Percentiles rank a stretch among this genome's conserved stretches.
Conservation (phyloP, 192 early-diverging fungal species). For the Diversispora epigaea region DNA sequence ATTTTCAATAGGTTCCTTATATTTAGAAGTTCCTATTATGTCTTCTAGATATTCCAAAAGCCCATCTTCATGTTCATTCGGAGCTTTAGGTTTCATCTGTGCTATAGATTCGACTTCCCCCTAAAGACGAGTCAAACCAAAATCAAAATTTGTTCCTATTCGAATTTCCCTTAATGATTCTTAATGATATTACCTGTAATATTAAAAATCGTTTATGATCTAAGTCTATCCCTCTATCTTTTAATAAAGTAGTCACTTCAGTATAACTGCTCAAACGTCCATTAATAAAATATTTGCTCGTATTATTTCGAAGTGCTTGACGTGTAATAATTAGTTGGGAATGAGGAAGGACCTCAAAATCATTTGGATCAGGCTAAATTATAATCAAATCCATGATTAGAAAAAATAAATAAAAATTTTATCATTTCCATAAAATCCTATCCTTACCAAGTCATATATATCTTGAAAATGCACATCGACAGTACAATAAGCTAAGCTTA, state of each 20-base stretch:
- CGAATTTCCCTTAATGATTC: neutral
- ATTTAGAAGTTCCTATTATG: slow-evolving; percentile 92
- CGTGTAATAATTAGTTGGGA: slow-evolving; percentile 81
- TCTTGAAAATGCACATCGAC: slow-evolving; percentile 96
- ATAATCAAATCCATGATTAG: neutral
- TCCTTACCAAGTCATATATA: slow-evolving; percentile 73
- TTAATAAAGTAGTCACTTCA: slow-evolving; percentile 82
- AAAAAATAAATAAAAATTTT: neutral
- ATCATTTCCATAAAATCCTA: neutral
- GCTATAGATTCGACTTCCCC: slow-evolving; percentile 99
- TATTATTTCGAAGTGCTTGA: slow-evolving; percentile 63
- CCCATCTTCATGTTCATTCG: slow-evolving; percentile 90
- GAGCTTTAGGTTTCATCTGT: slow-evolving; percentile 95
- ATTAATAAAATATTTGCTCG: slow-evolving; percentile 79
- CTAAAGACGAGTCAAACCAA: slow-evolving; percentile 36
- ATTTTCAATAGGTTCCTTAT: slow-evolving; percentile 83
- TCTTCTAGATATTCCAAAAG: slow-evolving; percentile 97
- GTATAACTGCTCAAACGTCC: slow-evolving; percentile 65
- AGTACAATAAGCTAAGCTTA: slow-evolving; percentile 70
- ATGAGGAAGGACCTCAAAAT: slow-evolving; percentile 58
- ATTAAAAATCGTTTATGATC: slow-evolving; percentile 99
- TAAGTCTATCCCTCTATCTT: slow-evolving; percentile 86
- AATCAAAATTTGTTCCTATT: neutral
- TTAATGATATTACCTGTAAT: slow-evolving; percentile 59
- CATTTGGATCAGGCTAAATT: slow-evolving; percentile 58